Evolutionary conservation across 495 filamentous ascomycete genomes (phyloP), one percentile per base, ranked within the genome.

Genomic region (Pyrenopolyporus hunteri): DNA sequence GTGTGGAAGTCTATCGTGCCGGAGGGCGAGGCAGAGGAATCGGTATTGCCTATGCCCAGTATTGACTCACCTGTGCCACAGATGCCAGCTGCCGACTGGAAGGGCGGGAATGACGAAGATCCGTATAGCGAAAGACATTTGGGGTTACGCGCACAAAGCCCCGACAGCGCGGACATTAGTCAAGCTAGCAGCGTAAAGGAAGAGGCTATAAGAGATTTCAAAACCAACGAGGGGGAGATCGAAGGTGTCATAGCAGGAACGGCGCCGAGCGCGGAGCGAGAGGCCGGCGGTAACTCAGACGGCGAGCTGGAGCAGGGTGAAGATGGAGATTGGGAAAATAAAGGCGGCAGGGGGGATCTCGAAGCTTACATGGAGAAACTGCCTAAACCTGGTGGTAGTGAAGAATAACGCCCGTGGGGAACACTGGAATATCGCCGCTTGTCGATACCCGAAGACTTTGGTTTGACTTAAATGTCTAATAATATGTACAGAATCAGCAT

Each of bases 1-100:
- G 89, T 97, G 3, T 98, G 94, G 94, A 79, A 67, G 49, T 74
- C 67, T 32, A 63, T 56, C 54, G 59, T 26, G 64, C 64, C 40
- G 26, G 64, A 61, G 26, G 53, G 31, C 16, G 66, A 63, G 25
- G 55, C 36, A 2, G 57, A 66, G 6, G 78, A 77, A 11, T 69
- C 74, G 22, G 72, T 78, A 2, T 83, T 90, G 67, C 86, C 79
- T 1, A 83, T 90, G 67, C 87, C 88, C 0, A 74, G 79, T 39
- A 74, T 80, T 3, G 83, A 85, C 13, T 85, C 87, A 37, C 79
- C 85, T 1, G 84, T 94, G 16, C 81, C 80, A 2, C 87, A 93
- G 75, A 83, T 80, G 71, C 62, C 70, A 25, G 75, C 89, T 5
- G 86, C 91, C 1, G 86, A 93, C 65, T 93, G 89, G 90, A 83